Evolutionary conservation across 305 asterid species (phyloP), one percentile per base, ranked within the genome.

Genomic region (Caryopteris hybrid): DNA sequence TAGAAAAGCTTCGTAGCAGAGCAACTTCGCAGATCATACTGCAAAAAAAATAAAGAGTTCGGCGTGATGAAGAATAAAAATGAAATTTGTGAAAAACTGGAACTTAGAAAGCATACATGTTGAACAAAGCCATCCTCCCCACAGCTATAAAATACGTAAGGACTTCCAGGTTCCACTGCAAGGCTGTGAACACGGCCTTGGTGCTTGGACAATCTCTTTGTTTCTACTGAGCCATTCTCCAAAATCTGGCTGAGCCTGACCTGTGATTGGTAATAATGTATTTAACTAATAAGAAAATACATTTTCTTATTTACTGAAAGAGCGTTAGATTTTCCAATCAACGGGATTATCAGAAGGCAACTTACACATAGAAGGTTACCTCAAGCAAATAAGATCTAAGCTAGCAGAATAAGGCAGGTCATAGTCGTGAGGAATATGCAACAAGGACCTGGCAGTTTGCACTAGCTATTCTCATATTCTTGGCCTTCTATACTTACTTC

Each of bases 131-230:
- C 96, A 78, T 91, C 97, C 77, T 91, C 96, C 29, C 92, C 96
- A 2, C 96, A 89, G 83, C 96, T 91, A 75, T 89, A 91, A 56
- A 89, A 82, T 73, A 87, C 81, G 68, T 85, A 76, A 14, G 97
- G 95, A 64, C 90, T 91, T 66, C 96, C 95, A 3, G 95, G 97
- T 73, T 91, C 97, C 8, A 85, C 87, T 21, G 97, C 97, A 71
- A 91, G 88, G 72, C 79, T 85, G 85, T 87, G 95, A 67, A 87
- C 96, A 38, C 96, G 93, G 48, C 93, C 96, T 71, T 70, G 88
- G 83, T 91, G 97, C 84, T 80, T 85, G 46, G 89, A 86, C 52
- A 88, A 56, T 63, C 73, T 82, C 80, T 84, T 78, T 67, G 93
- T 91, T 72, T 85, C 88, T 16, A 89, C 91, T 33, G 78, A 77